Evolutionary conservation across 495 filamentous ascomycete genomes (phyloP).

Genomic region (Staphylotrichum longicolle): DNA sequence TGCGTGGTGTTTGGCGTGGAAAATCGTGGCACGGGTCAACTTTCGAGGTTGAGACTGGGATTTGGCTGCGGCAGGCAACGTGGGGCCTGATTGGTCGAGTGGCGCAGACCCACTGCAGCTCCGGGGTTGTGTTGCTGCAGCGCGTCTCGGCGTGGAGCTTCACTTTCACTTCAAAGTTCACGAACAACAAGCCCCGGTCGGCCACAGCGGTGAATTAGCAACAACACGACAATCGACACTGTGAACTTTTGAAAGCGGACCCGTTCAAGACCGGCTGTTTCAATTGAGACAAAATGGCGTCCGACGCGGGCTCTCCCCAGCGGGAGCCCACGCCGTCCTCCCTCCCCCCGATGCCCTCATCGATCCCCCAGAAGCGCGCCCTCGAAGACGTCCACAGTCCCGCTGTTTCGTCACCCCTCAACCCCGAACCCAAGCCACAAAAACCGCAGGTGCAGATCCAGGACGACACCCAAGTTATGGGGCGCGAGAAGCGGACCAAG

Average conservation of each 20-base stretch:
- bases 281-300: slow-evolving; percentile 34
- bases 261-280: not conserved
- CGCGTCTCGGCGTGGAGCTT: slow-evolving; percentile 4
- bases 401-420: slow-evolving; percentile 60
- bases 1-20: slow-evolving; percentile 1
- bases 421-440: slow-evolving; percentile 50
- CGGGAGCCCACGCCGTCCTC: slow-evolving; percentile 43
- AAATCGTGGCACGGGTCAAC: slow-evolving; percentile 5
- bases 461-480: slow-evolving; percentile 40
- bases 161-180: not conserved
- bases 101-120: not conserved
- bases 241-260: not conserved
- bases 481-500: slow-evolving; percentile 55
- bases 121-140: not conserved
- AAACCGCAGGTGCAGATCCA: slow-evolving; percentile 34
- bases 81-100: slow-evolving; percentile 3
- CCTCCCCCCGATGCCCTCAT: slow-evolving; percentile 34
- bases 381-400: slow-evolving; percentile 55
- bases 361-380: slow-evolving; percentile 58
- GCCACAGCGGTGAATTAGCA: no score
- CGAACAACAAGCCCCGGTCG: no score
- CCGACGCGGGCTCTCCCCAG: slow-evolving; percentile 37
- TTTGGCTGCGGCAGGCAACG: slow-evolving; percentile 9
- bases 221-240: not conserved
- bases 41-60: not conserved